Evolutionary conservation across 169 alveolate species (phyloP).

Genomic region (Cryptosporidium xiaoi): DNA sequence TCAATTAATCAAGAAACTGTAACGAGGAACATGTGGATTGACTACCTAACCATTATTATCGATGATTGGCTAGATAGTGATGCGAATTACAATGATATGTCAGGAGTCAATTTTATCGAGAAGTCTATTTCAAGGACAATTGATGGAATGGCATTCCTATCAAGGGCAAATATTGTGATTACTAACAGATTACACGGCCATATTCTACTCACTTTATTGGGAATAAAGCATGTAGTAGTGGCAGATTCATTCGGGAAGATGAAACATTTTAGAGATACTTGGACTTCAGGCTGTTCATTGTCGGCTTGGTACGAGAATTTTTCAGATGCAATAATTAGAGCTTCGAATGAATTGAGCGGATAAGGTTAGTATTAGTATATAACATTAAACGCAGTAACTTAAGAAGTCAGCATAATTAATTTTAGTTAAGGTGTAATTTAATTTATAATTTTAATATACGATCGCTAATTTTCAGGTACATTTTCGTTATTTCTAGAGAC

Average conservation of each 20-base stretch:
- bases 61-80: slow-evolving; percentile 74
- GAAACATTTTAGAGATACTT: slow-evolving; percentile 45
- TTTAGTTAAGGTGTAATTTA: neutral
- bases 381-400: neutral
- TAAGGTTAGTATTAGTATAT: neutral
- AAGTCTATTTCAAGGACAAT: slow-evolving; percentile 67
- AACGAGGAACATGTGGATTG: slow-evolving; percentile 22
- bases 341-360: slow-evolving; percentile 16
- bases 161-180: slow-evolving; percentile 66
- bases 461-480: slow-evolving; percentile 10
- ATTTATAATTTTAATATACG: neutral
- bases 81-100: slow-evolving; percentile 21
- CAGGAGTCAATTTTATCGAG: slow-evolving; percentile 19
- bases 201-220: slow-evolving; percentile 29
- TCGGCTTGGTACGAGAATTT: slow-evolving; percentile 62
- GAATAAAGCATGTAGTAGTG: slow-evolving; percentile 50
- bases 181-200: slow-evolving; percentile 73
- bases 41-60: slow-evolving; percentile 28
- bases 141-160: slow-evolving; percentile 74
- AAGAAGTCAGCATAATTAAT: neutral
- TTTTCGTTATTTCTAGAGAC: slow-evolving; percentile 28
- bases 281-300: slow-evolving; percentile 54
- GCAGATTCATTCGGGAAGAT: slow-evolving; percentile 71
- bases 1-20: slow-evolving; percentile 1
- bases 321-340: slow-evolving; percentile 48